Percentiles rank a stretch among this genome's conserved stretches.
These are phyloP conservation scores for Phytophthora hibernalis DNA, from an alignment of 352 stramenopile genomes.

Conservation along the genomic window DNA sequence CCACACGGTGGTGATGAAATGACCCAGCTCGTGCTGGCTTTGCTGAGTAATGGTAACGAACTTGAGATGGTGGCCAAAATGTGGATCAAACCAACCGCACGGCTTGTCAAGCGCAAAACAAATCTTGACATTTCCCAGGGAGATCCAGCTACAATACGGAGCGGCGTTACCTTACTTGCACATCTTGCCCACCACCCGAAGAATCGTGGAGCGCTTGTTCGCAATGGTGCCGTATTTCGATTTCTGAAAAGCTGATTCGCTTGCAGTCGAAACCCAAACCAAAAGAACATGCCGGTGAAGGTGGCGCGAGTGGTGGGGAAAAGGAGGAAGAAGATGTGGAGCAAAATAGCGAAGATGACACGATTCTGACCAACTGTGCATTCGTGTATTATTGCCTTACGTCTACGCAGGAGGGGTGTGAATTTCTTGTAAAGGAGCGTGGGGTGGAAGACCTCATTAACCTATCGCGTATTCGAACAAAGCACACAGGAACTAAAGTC, in stretches of 20 bases:
- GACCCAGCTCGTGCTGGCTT: constrained; percentile 44
- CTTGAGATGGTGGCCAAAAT: constrained; percentile 28
- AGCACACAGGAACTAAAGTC: constrained; percentile 23
- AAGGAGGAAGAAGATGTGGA: constrained; percentile 28
- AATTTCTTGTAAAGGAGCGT: constrained; percentile 75
- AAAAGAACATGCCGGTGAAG: not conserved
- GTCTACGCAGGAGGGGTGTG: constrained; percentile 68
- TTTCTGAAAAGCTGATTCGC: constrained; percentile 63
- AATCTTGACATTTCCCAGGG: constrained; percentile 36
- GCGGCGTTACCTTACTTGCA: constrained; percentile 66
- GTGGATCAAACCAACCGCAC: constrained; percentile 26
- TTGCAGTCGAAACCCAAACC: constrained; percentile 32
- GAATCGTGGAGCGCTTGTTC: constrained; percentile 64
- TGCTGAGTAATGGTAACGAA: constrained; percentile 50
- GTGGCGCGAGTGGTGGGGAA: constrained; percentile 10
- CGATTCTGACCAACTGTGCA: constrained; percentile 72
- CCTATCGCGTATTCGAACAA: constrained; percentile 57
- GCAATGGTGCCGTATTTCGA: constrained; percentile 61
- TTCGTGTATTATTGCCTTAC: constrained; percentile 77
- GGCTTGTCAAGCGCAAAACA: constrained; percentile 25
- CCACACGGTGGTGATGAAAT: constrained; percentile 73
- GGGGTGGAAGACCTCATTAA: constrained; percentile 77
- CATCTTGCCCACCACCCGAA: constrained; percentile 62
- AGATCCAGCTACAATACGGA: constrained; percentile 45
- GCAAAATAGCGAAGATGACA: constrained; percentile 38